A percentile compares a stretch with the other conserved stretches of the same genome.
Evolutionary conservation across 73 alveolate genomes (phyloP).

Genomic region (Uronychia setigera): DNA sequence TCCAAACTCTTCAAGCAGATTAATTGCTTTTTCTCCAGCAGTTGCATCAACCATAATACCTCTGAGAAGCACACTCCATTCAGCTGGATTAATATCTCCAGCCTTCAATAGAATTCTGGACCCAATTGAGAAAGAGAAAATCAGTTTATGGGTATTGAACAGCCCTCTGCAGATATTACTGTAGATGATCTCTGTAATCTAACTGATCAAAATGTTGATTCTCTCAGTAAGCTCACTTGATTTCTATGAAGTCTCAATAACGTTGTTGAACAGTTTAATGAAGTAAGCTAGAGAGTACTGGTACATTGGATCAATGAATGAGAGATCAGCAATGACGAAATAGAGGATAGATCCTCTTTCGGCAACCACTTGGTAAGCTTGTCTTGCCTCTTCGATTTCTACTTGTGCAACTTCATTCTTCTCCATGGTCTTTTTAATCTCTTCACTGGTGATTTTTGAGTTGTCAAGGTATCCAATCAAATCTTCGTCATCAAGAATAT

Average conservation of each 20-base stretch:
- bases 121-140: constrained; percentile 91
- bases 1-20: constrained; percentile 60
- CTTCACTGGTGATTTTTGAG: constrained; percentile 87
- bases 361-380: constrained; percentile 85
- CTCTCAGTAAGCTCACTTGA: constrained; percentile 74
- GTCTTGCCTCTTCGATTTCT: constrained; percentile 89
- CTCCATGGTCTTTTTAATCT: constrained; percentile 81
- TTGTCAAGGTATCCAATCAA: constrained; percentile 84
- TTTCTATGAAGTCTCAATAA: constrained; percentile 77
- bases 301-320: constrained; percentile 97
- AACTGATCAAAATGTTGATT: constrained; percentile 76
- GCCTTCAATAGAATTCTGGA: constrained; percentile 73
- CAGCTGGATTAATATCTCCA: constrained; percentile 73
- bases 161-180: constrained; percentile 96
- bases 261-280: constrained; percentile 79
- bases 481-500: constrained; percentile 89
- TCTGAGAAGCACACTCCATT: constrained; percentile 93
- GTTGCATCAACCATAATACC: constrained; percentile 88
- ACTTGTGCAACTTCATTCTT: constrained; percentile 87
- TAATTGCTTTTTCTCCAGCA: constrained; percentile 78
- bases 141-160: constrained; percentile 91
- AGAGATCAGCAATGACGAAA: constrained; percentile 94
- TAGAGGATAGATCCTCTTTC: constrained; percentile 91
- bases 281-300: constrained; percentile 93
- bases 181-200: constrained; percentile 88